A percentile compares a stretch with the other conserved stretches of the same genome.
phyloP scores from a whole-genome alignment of 139 green algal genomes.

The Zygnema cylindricum region DNA sequence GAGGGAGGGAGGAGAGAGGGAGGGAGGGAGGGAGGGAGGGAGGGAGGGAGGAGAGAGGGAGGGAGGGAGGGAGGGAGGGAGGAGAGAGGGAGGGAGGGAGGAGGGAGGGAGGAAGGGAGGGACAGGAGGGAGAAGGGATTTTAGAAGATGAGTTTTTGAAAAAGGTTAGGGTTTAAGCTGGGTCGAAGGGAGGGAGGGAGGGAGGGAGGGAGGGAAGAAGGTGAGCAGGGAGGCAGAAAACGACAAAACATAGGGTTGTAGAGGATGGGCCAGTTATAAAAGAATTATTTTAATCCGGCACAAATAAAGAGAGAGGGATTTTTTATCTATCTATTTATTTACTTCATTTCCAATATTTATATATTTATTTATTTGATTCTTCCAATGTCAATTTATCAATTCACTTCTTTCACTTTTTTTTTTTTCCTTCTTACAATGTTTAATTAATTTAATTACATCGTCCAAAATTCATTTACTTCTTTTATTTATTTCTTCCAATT shows the following conservation, averaged over 20 bases:
- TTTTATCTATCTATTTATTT: not conserved
- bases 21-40: too few relatives aligned
- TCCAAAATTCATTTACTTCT: too few relatives aligned
- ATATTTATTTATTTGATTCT: not conserved
- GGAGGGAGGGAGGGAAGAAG: too few relatives aligned
- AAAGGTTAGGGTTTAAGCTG: too few relatives aligned
- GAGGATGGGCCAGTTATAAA: too few relatives aligned
- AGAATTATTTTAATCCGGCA: not conserved
- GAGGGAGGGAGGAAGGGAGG: not conserved
- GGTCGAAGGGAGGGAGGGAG: too few relatives aligned
- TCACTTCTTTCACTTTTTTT: not conserved
- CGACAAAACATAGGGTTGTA: too few relatives aligned
- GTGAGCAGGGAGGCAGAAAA: too few relatives aligned
- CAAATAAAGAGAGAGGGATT: not conserved
- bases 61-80: not conserved
- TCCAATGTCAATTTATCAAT: not conserved
- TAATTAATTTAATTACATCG: too few relatives aligned
- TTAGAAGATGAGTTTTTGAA: not conserved
- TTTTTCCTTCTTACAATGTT: too few relatives aligned
- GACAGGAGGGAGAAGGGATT: not conserved
- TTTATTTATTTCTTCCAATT: too few relatives aligned
- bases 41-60: not conserved
- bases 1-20: not conserved
- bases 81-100: not conserved
- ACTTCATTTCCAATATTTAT: not conserved